Conservation (phyloP, 2,329 filamentous ascomycete species). For the Tolypocladium album region DNA sequence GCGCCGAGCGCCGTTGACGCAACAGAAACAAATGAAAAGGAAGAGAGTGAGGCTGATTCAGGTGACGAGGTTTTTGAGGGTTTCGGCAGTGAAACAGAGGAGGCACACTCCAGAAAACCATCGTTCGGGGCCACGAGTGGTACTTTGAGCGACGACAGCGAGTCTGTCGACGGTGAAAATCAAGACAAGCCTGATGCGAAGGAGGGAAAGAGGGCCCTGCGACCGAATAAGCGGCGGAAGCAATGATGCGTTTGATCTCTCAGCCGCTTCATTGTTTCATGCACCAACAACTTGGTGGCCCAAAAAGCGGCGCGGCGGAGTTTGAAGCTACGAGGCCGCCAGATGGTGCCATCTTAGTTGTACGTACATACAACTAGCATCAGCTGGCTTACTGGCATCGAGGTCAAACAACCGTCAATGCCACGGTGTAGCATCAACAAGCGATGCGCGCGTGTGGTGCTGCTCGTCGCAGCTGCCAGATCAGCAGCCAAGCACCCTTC, state of each 20-base stretch:
- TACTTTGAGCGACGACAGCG: slow-evolving; percentile 27
- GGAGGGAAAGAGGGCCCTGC: background rate
- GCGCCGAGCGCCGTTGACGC: slow-evolving; percentile 30
- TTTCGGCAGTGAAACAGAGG: slow-evolving; percentile 24
- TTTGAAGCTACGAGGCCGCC: background rate
- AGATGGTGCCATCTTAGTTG: background rate
- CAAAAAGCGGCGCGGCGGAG: background rate
- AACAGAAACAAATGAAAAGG: slow-evolving; percentile 16
- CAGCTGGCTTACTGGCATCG: background rate
- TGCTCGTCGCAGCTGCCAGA: background rate
- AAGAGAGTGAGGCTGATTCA: slow-evolving; percentile 17
- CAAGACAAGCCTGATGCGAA: background rate
- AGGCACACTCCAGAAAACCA: slow-evolving; percentile 16
- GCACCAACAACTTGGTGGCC: slow-evolving; percentile 1
- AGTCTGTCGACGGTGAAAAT: slow-evolving; percentile 13
- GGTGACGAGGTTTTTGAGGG: slow-evolving; percentile 29
- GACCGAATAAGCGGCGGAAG: slow-evolving; percentile 14
- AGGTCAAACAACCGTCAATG: background rate
- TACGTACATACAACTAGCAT: background rate
- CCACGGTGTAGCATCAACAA: background rate
- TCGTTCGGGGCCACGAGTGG: slow-evolving; percentile 18
- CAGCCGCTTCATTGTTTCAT: slow-evolving; percentile 6
- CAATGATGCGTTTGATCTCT: slow-evolving; percentile 9
- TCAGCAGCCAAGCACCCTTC: background rate
- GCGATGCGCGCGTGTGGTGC: background rate